A percentile compares a stretch with the other conserved stretches of the same genome.
Conservation (phyloP, 2,329 filamentous ascomycete genomes). For the Endoconidiophora laricicola region DNA sequence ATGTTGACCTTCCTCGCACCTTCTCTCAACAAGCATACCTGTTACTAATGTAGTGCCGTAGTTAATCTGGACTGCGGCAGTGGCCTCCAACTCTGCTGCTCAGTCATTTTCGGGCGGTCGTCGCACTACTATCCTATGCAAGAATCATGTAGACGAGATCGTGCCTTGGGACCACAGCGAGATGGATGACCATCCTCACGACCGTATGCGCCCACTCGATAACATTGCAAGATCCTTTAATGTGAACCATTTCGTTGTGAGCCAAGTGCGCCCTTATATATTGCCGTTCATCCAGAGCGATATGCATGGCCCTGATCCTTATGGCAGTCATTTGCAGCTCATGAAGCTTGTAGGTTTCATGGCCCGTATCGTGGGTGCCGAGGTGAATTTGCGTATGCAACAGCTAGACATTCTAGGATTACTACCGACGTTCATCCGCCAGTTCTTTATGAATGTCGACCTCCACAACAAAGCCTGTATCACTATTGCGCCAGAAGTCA, state of each 20-base stretch:
- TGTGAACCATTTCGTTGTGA: constrained; percentile 89
- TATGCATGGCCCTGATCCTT: constrained; percentile 55
- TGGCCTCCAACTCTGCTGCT: constrained; percentile 56
- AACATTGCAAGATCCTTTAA: constrained; percentile 48
- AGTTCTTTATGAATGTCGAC: constrained; percentile 68
- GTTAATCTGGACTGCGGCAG: constrained; percentile 66
- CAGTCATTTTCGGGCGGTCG: constrained; percentile 48
- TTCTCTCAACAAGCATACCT: not conserved
- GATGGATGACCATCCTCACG: constrained; percentile 10
- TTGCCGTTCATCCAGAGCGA: constrained; percentile 72
- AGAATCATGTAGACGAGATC: constrained; percentile 55
- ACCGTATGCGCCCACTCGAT: constrained; percentile 12
- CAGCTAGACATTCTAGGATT: constrained; percentile 66
- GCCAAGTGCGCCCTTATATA: constrained; percentile 77
- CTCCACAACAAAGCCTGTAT: constrained; percentile 45
- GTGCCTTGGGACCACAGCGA: constrained; percentile 41
- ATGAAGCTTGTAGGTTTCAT: constrained; percentile 41
- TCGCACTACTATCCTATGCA: constrained; percentile 54
- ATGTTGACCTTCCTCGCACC: constrained; percentile 24
- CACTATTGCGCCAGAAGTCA: constrained; percentile 68
- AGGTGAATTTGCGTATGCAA: constrained; percentile 62
- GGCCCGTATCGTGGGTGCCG: constrained; percentile 53
- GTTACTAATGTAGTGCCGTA: constrained; percentile 19
- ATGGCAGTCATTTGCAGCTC: constrained; percentile 39
- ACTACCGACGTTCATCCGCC: constrained; percentile 51